Conservation (phyloP, 1,284 basidiomycete genomes). For the Flammula alnicola region DNA sequence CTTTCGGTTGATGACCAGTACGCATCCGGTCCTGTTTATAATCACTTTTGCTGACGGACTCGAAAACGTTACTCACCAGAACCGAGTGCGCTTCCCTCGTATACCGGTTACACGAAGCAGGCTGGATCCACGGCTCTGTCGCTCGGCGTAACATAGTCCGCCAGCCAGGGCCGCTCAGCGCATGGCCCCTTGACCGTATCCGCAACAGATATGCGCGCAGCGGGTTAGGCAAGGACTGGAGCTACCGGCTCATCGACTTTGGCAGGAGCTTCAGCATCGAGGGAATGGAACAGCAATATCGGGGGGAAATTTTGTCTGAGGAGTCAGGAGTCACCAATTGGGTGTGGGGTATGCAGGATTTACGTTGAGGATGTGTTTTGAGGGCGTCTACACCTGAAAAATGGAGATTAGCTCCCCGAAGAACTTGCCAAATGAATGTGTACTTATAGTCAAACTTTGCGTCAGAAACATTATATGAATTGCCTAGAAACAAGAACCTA, state of each 20-base stretch:
- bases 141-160: conserved; percentile 50
- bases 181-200: conserved; percentile 33
- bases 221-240: conserved; percentile 32
- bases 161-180: conserved; percentile 48
- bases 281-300: too few relatives aligned
- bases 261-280: too few relatives aligned
- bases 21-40: conserved; percentile 1
- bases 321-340: too few relatives aligned
- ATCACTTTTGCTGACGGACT: neutral
- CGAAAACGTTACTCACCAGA: conserved; percentile 26
- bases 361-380: too few relatives aligned
- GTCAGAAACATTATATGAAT: too few relatives aligned
- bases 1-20: conserved; percentile 41
- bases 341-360: too few relatives aligned
- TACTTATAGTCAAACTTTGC: too few relatives aligned
- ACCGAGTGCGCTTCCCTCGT: conserved; percentile 48
- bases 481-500: too few relatives aligned
- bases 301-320: too few relatives aligned
- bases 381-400: too few relatives aligned
- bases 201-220: conserved; percentile 24
- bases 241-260: conserved; percentile 59
- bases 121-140: conserved; percentile 47
- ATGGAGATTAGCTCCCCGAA: too few relatives aligned
- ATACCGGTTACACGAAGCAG: conserved; percentile 43
- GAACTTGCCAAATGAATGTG: too few relatives aligned